Evolutionary conservation across 176 grass and related monocot species (phyloP), one percentile per base, ranked within the genome.

Genomic region (sorghum (Sorghum bicolor)): DNA sequence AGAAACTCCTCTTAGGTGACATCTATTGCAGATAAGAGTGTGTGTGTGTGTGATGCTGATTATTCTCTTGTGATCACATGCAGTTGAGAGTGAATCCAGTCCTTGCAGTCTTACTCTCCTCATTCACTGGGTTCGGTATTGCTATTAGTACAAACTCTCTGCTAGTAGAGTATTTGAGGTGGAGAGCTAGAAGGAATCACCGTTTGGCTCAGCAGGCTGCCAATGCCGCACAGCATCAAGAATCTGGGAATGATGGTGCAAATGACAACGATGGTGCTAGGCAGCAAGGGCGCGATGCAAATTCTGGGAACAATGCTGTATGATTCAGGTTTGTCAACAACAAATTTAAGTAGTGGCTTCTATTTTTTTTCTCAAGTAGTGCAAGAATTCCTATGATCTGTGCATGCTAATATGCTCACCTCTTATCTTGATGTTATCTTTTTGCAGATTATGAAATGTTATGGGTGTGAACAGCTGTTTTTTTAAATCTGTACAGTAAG

Each of bases 101-200:
- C 24, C 89, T 99, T 44, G 86, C 96, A 3, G 87, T 99, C 75
- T 68, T 99, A 41, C 89, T 99, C 36, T 94, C 93, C 20, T 85
- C 96, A 44, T 99, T 96, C 86, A 99, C 93, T 64, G 96, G 96
- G 38, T 99, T 99, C 45, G 93, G 93, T 17, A 96, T 96, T 81
- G 91, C 96, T 69, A 96, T 99, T 72, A 99, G 93, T 85, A 87
- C 87, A 2, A 96, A 99, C 80, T 96, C 89, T 31, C 72, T 96
- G 65, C 88, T 92, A 55, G 93, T 94, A 10, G 96, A 94, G 62
- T 89, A 88, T 57, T 66, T 94, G 88, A 90, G 86, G 58, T 99
- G 96, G 93, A 94, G 87, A 84, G 41, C 72, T 53, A 99, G 93
- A 78, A 84, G 89, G 63, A 90, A 86, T 82, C 86, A 78, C 4